Base-by-base conservation (phyloP, 768 basidiomycete species). In the Kondoa malvinella region DNA sequence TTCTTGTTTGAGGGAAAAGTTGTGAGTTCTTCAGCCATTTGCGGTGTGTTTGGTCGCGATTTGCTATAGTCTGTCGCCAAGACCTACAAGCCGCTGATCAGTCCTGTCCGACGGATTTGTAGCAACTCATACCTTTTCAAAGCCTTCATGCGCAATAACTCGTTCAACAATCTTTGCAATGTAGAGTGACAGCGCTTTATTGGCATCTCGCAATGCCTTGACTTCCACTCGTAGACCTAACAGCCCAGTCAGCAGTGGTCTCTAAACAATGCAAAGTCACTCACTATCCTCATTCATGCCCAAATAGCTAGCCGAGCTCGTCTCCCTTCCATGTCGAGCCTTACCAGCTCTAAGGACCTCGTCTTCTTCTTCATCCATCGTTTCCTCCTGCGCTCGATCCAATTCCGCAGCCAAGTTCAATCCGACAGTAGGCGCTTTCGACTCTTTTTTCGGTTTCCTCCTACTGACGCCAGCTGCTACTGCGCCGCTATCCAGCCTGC, bases 81-180 rank as follows among this genome's bases (percentile, higher is more conserved):
- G 32, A 63, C 33, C 40, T 50, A 50, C 21, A 50, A 50, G 40
- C 40, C 8, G 40, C n/a, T 50, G 21, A 50, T 50, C 12, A 50
- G 40, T 50, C n/a, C n/a, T n/a, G n/a, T n/a, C n/a, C n/a, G n/a
- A n/a, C n/a, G n/a, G n/a, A n/a, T n/a, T n/a, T n/a, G n/a, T n/a
- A n/a, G 40, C 8, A 50, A 50, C 21, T 50, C 40, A n/a, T n/a
- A 97, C 88, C 73, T 94, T 90, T 77, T 97, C 94, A 78, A 94
- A 96, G 27, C 92, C 92, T 77, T 95, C 92, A 77, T 92, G 87
- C 0, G 87, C 83, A 73, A 96, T 94, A 75, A 97, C 95, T 58
- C 92, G 85, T 79, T 97, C 94, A 74, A 97, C 88, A 72, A 97
- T 97, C 81, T 96, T 97, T 59, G 89, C 91, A 2, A 92, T 91